Evolutionary conservation across 2,329 filamentous ascomycete genomes (phyloP).

Genomic region (Knufia fluminis): DNA sequence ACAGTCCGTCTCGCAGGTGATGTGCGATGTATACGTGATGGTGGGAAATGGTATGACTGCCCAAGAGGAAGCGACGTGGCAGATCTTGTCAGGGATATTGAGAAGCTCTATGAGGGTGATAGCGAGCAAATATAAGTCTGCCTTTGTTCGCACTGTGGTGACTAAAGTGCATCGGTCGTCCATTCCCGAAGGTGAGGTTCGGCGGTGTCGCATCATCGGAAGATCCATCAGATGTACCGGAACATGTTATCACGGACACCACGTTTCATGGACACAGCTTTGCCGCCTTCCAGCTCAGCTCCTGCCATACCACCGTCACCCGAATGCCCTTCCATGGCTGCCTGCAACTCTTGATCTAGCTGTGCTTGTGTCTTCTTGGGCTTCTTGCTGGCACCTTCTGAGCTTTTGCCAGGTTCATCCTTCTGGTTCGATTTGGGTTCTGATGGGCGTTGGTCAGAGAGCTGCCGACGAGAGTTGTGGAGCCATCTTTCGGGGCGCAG

Average conservation of each 20-base stretch:
- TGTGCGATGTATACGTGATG: slow-evolving; percentile 72
- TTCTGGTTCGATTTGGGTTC: background rate
- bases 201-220: no score
- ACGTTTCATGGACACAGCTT: slow-evolving; percentile 62
- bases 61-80: slow-evolving; percentile 30
- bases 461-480: background rate
- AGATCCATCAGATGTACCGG: slow-evolving; percentile 22
- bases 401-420: background rate
- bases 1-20: slow-evolving; percentile 70
- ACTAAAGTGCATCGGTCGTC: no score
- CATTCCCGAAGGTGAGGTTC: no score
- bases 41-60: slow-evolving; percentile 45
- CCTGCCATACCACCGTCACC: slow-evolving; percentile 64
- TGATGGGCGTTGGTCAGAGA: background rate
- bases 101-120: slow-evolving; percentile 50
- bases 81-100: slow-evolving; percentile 67
- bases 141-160: no score
- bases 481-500: no score
- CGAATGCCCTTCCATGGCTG: slow-evolving; percentile 56
- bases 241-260: slow-evolving; percentile 72
- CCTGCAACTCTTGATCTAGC: slow-evolving; percentile 56
- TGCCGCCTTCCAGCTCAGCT: slow-evolving; percentile 65
- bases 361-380: slow-evolving; percentile 32
- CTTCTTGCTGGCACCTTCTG: background rate
- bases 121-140: no score